Evolutionary conservation across 495 filamentous ascomycete species (phyloP).

Genomic region (Ramalina peruviana): DNA sequence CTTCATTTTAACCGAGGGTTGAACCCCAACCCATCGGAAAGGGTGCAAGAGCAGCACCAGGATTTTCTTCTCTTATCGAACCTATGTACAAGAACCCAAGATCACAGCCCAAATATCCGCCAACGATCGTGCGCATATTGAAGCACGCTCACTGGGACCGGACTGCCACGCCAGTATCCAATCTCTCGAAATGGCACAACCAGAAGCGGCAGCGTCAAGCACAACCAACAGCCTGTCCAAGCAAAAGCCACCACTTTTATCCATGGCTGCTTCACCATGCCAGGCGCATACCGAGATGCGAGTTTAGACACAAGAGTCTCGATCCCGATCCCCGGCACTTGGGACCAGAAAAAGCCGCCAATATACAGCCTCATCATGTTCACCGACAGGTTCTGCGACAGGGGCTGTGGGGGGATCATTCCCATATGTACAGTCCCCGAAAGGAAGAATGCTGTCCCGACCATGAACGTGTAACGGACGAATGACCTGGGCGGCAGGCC

Average conservation of each 20-base stretch:
- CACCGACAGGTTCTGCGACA: not conserved
- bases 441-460: conserved; percentile 8
- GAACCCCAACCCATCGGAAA: too few relatives aligned
- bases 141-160: conserved; percentile 9
- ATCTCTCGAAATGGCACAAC: conserved; percentile 12
- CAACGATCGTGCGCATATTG: not conserved
- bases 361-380: conserved; percentile 11
- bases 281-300: not conserved
- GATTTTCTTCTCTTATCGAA: too few relatives aligned
- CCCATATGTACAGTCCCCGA: conserved; percentile 15
- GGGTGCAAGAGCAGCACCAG: too few relatives aligned
- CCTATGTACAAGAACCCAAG: too few relatives aligned
- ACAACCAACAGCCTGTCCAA: conserved; percentile 11
- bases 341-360: conserved; percentile 14
- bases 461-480: not conserved
- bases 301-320: conserved; percentile 6
- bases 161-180: conserved; percentile 9
- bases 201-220: conserved; percentile 11
- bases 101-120: not conserved
- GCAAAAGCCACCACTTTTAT: not conserved
- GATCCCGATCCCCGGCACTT: conserved; percentile 10
- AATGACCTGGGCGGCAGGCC: not conserved
- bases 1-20: too few relatives aligned
- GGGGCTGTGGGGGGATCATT: conserved; percentile 12
- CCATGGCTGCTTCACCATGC: not conserved